A percentile compares a stretch with the other conserved stretches of the same genome.
These are phyloP conservation scores for Populus trichocarpa DNA, from an alignment of 441 rosid species.

Conservation along the genomic window DNA sequence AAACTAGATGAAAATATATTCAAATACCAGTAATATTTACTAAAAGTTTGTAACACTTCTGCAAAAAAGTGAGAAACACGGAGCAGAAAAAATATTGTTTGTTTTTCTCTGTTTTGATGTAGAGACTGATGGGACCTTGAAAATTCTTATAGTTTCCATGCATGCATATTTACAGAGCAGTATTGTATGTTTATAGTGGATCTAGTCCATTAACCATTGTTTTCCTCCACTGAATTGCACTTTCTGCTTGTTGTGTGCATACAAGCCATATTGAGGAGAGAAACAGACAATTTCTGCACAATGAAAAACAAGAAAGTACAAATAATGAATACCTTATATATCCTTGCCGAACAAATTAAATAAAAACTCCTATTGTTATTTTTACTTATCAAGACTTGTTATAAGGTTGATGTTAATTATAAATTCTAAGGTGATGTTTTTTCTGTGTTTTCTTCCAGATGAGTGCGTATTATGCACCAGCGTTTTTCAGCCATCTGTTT, in stretches of 20 bases:
- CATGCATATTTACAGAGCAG: no score
- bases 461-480: conserved; percentile 96
- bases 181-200: not conserved
- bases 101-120: not conserved
- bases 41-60: not conserved
- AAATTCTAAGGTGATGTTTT: not conserved
- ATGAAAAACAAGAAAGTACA: not conserved
- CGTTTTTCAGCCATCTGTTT: conserved; percentile 79
- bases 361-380: not conserved
- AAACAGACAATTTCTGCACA: not conserved
- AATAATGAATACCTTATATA: not conserved
- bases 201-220: not conserved
- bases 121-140: not conserved
- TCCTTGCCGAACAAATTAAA: not conserved
- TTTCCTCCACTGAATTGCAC: no score
- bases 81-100: not conserved
- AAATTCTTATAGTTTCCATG: not conserved
- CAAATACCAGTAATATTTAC: not conserved
- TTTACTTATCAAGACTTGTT: not conserved
- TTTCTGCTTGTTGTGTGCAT: not conserved
- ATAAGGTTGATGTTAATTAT: not conserved
- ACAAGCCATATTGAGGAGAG: not conserved
- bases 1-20: not conserved
- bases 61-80: not conserved
- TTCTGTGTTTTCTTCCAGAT: conserved; percentile 41